Conservation (phyloP, 306 rosid genomes). For the Astragalus glycyphyllos region DNA sequence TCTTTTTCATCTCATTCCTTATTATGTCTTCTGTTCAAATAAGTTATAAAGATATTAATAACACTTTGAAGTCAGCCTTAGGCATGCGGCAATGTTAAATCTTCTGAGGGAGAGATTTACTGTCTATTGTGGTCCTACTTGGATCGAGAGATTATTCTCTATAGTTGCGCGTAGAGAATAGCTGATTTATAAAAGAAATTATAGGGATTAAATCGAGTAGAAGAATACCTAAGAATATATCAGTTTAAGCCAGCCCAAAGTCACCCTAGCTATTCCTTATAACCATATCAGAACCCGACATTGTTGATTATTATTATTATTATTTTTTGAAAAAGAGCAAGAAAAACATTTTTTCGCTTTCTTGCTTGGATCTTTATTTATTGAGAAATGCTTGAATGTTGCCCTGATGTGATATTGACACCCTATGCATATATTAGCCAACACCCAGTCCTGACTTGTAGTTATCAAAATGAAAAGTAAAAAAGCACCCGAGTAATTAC, state of each 20-base stretch:
- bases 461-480: neutral
- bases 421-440: conserved; percentile 39
- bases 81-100: no score
- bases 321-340: neutral
- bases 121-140: no score
- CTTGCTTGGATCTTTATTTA: conserved; percentile 50
- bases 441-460: conserved; percentile 1
- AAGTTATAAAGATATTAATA: no score
- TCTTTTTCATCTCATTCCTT: conserved; percentile 16
- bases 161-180: no score
- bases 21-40: conserved; percentile 24
- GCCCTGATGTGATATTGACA: conserved; percentile 45
- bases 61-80: no score
- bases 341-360: no score
- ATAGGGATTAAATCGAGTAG: conserved; percentile 23
- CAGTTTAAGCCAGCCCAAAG: neutral
- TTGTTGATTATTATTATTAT: no score
- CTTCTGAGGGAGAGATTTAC: no score
- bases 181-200: no score
- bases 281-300: conserved; percentile 34
- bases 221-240: conserved; percentile 1
- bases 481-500: no score
- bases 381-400: conserved; percentile 40
- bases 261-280: no score
- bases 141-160: no score